Percentiles rank a stretch among this genome's conserved stretches.
Evolutionary conservation across 208 protist genomes (phyloP).

Genomic region (Crithidia acanthocephali): DNA sequence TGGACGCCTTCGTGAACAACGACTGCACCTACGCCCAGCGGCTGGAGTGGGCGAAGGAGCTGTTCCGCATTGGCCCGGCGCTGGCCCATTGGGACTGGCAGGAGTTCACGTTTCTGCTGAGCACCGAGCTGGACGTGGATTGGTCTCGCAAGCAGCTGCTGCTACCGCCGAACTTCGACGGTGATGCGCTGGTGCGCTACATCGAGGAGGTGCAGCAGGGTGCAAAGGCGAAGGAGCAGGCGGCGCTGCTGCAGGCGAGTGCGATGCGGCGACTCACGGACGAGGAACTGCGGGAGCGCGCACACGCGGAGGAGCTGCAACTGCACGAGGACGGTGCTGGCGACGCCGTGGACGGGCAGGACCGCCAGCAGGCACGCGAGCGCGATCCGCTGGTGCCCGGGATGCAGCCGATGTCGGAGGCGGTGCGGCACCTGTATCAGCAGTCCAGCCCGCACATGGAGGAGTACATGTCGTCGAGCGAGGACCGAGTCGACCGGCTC

Average conservation of each 20-base stretch:
- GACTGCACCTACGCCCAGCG: slow-evolving; percentile 92
- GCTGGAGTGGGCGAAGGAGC: slow-evolving; percentile 88
- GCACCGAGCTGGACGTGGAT: slow-evolving; percentile 80
- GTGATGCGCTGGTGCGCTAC: slow-evolving; percentile 86
- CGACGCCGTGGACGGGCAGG: background rate
- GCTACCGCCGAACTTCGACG: slow-evolving; percentile 90
- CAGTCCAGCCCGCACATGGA: slow-evolving; percentile 77
- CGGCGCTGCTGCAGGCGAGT: slow-evolving; percentile 66
- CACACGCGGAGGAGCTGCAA: slow-evolving; percentile 66
- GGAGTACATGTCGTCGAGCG: slow-evolving; percentile 84
- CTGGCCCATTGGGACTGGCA: slow-evolving; percentile 91
- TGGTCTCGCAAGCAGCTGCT: slow-evolving; percentile 69
- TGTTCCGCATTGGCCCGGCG: slow-evolving; percentile 77
- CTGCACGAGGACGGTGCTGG: slow-evolving; percentile 19
- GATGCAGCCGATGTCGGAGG: slow-evolving; percentile 24
- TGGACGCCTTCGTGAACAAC: slow-evolving; percentile 86
- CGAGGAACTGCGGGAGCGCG: slow-evolving; percentile 47
- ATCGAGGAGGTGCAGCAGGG: slow-evolving; percentile 84
- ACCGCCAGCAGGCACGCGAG: slow-evolving; percentile 9
- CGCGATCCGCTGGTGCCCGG: slow-evolving; percentile 29
- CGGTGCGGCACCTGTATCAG: slow-evolving; percentile 58
- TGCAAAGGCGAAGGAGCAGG: slow-evolving; percentile 63
- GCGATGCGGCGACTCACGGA: slow-evolving; percentile 48
- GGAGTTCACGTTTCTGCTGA: slow-evolving; percentile 88
- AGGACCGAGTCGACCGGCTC: slow-evolving; percentile 62